A percentile compares a stretch with the other conserved stretches of the same genome.
Evolutionary conservation across 179 eudicot genomes (phyloP).

Genomic region (Heliamphora pulchella): DNA sequence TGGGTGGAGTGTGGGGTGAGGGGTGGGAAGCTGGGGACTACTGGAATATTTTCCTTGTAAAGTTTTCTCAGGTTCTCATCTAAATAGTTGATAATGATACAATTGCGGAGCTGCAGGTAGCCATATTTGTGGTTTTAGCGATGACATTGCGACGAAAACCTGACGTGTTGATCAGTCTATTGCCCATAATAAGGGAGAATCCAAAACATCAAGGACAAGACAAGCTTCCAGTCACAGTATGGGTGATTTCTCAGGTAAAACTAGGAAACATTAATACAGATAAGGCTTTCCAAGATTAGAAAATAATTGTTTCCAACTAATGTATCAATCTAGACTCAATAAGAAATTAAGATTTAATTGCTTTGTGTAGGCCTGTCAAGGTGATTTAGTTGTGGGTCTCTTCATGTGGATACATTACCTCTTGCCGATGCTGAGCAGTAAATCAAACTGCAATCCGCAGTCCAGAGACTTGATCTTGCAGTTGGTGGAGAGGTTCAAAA

Average conservation of each 20-base stretch:
- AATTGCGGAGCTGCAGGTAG: constrained; percentile 34
- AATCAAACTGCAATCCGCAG: constrained; percentile 22
- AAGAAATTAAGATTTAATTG: not conserved
- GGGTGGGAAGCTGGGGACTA: not conserved
- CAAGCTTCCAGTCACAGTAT: constrained; percentile 36
- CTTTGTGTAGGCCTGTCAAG: constrained; percentile 39
- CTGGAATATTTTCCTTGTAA: not conserved
- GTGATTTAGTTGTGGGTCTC: constrained; percentile 46
- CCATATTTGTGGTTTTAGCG: constrained; percentile 42
- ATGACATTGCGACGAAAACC: constrained; percentile 47
- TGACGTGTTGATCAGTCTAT: constrained; percentile 36
- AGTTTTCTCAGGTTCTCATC: not conserved
- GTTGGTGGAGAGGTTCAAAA: constrained; percentile 28
- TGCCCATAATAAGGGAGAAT: constrained; percentile 34
- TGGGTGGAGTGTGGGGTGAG: no score
- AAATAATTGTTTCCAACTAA: not conserved
- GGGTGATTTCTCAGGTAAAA: constrained; percentile 48
- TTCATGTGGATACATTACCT: constrained; percentile 26
- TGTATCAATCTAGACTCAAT: no score
- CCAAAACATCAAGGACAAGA: constrained; percentile 39
- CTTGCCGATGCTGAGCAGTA: constrained; percentile 24
- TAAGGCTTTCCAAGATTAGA: not conserved
- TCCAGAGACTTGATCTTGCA: constrained; percentile 27
- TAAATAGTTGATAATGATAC: not conserved
- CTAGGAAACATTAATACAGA: not conserved